Base-by-base conservation (phyloP, 352 stramenopile genomes). In the Globisporangium parvum region DNA sequence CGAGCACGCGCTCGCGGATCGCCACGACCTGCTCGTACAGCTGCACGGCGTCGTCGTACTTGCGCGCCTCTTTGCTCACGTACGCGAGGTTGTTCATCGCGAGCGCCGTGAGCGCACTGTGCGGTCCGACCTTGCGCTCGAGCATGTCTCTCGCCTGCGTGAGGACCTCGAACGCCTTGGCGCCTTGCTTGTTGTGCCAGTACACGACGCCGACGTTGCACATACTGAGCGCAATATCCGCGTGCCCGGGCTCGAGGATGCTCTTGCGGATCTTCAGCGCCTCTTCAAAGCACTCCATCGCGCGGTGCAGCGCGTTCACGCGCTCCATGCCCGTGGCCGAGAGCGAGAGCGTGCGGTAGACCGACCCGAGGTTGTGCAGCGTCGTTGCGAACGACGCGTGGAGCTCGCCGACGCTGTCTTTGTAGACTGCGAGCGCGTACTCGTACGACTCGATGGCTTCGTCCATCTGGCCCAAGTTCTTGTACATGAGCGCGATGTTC, bases 401-500 rank as follows among this genome's bases (percentile, higher is more conserved):
- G 51, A 87, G 66, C 54, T 93, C 80, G 51, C 81, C 81, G 20
- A 93, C 84, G 35, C 69, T 84, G 37, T 73, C 72, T 66, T 91
- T 92, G 73, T 93, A 93, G 33, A 83, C 77, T 35, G 84, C 72
- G 51, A 93, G 64, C 41, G 84, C 84, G 53, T 75, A 85, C 66
- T 91, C 80, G 71, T 93, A 93, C 57, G 81, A 69, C 64, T 87
- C 80, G 50, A 93, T 70, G 11, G 84, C 81, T 40, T 91, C 74
- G 33, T 89, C 77, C 54, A 77, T 73, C 63, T 87, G 72, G 10
- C 81, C 82, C 61, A 88, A 39, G 61, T 87, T 91, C 71, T 93
- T 93, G 69, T 93, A 85, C 81, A 93, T 92, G 50, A 93, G 78
- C 23, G 84, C 84, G 44, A 93, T 89, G 62, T 93, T 92, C 55